Base-by-base conservation (phyloP, 2,329 filamentous ascomycete species). In the Emericellopsis atlantica region DNA sequence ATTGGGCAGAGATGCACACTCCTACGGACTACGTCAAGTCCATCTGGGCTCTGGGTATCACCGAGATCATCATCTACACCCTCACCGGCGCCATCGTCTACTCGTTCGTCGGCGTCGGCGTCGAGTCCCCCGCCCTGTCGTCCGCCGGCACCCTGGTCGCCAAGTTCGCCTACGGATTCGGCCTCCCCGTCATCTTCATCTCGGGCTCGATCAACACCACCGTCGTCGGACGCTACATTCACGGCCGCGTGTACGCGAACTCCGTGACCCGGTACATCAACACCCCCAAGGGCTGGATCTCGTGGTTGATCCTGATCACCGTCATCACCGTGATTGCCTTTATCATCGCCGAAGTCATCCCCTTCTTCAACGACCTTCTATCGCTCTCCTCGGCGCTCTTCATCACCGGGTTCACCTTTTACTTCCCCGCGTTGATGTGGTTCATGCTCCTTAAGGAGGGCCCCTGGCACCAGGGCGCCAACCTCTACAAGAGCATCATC, bases 161-260 rank as follows among this genome's bases (percentile, higher is more conserved):
- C 39, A 83, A 83, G 53, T 59, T 86, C 6, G 79, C 80, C 2
- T 87, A 81, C 51, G 81, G 79, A 23, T 58, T 86, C 46, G 81
- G 79, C 0, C 64, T 82, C 4, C 81, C 81, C 12, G 84, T 81
- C 41, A 86, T 87, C 54, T 70, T 85, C 50, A 78, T 87, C 45
- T 81, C 81, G 0, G 83, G 81, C 39, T 79, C 82, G 15, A 81
- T 86, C 55, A 80, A 84, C 59, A 67, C 64, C 31, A 67, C 63
- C 2, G 65, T 69, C 10, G 58, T 65, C 24, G 59, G 54, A 4
- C 64, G 66, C 16, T 70, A 69, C 44, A 54, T 70, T 45, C 65
- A 69, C 50, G 64, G 59, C 6, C 62, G 66, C 31, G 44, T 63
- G n/a, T 70, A 58, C 52, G 59, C 59, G 48, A 49, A 66, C 51